phyloP scores from a whole-genome alignment of 805 yeast species.

The Nakazawaea ishiwadae region DNA sequence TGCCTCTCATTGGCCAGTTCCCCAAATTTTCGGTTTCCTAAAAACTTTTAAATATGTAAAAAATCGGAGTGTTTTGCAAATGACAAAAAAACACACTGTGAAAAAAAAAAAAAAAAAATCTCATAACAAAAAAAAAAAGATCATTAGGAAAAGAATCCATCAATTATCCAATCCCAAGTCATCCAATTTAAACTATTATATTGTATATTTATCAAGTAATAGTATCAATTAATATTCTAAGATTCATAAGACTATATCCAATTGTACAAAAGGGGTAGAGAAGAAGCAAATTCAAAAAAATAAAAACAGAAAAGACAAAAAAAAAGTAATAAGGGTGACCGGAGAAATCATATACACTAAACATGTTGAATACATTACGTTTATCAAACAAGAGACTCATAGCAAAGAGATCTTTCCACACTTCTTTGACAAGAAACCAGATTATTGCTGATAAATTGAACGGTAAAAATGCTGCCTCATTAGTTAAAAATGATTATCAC shows the following conservation, averaged over 20 bases:
- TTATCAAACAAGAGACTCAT: not conserved
- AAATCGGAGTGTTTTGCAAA: too few relatives aligned
- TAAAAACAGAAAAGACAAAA: not conserved
- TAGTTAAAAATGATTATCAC: slow-evolving; percentile 70
- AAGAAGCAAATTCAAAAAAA: not conserved
- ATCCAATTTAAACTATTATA: too few relatives aligned
- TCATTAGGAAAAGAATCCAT: too few relatives aligned
- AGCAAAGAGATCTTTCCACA: slow-evolving; percentile 27
- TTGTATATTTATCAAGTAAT: too few relatives aligned
- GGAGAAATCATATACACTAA: not conserved
- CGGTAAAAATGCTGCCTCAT: slow-evolving; percentile 49
- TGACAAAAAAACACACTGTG: too few relatives aligned
- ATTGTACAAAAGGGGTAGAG: too few relatives aligned
- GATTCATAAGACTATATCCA: too few relatives aligned
- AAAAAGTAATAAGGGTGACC: not conserved
- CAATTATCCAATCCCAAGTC: too few relatives aligned
- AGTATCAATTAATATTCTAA: too few relatives aligned
- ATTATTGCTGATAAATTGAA: slow-evolving; percentile 32
- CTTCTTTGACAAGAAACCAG: slow-evolving; percentile 21
- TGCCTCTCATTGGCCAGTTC: slow-evolving; percentile 7
- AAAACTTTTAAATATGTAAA: not conserved
- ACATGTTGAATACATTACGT: slow-evolving; percentile 6
- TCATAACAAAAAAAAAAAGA: too few relatives aligned
- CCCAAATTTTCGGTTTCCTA: slow-evolving; percentile 8
- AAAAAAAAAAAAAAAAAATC: too few relatives aligned